phyloP scores from a whole-genome alignment of 1,284 basidiomycete genomes.

The Ganoderma resinaceum region DNA sequence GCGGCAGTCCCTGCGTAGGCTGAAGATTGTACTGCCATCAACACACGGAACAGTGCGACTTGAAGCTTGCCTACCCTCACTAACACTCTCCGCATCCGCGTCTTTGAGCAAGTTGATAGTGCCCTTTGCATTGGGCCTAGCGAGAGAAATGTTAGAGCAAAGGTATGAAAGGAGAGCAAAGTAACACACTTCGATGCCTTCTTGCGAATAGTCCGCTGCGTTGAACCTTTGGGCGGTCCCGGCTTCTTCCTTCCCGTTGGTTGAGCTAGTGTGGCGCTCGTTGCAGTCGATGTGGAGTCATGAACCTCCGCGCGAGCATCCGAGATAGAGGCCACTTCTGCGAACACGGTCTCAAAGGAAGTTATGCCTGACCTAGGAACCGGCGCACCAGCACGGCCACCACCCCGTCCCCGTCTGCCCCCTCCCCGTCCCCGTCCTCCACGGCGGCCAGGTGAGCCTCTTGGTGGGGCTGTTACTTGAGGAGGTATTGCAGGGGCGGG shows the following conservation, averaged over 20 bases:
- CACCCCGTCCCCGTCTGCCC: slow-evolving; percentile 25
- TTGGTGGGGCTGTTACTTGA: slow-evolving; percentile 34
- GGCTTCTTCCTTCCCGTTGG: slow-evolving; percentile 47
- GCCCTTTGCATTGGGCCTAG: slow-evolving; percentile 30
- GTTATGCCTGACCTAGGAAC: slow-evolving; percentile 22
- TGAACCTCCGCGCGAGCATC: slow-evolving; percentile 30
- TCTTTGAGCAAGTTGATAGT: slow-evolving; percentile 38
- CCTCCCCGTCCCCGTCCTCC: slow-evolving; percentile 34
- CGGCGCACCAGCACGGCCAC: slow-evolving; percentile 28
- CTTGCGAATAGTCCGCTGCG: slow-evolving; percentile 46
- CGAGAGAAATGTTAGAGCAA: background rate
- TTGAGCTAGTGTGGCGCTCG: slow-evolving; percentile 30
- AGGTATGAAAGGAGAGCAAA: background rate
- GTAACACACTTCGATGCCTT: slow-evolving; percentile 47
- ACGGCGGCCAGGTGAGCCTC: slow-evolving; percentile 33
- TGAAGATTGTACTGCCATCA: background rate
- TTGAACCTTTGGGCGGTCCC: slow-evolving; percentile 41
- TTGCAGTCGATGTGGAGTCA: slow-evolving; percentile 35
- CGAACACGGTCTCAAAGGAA: slow-evolving; percentile 30
- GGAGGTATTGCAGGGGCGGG: slow-evolving; percentile 38
- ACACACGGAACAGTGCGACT: background rate
- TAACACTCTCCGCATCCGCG: slow-evolving; percentile 45
- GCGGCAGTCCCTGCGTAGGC: slow-evolving; percentile 30
- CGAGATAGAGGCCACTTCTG: slow-evolving; percentile 26
- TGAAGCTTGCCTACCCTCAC: slow-evolving; percentile 44